Base-by-base conservation (phyloP, 345 rosid species). In the Corymbia maculata region DNA sequence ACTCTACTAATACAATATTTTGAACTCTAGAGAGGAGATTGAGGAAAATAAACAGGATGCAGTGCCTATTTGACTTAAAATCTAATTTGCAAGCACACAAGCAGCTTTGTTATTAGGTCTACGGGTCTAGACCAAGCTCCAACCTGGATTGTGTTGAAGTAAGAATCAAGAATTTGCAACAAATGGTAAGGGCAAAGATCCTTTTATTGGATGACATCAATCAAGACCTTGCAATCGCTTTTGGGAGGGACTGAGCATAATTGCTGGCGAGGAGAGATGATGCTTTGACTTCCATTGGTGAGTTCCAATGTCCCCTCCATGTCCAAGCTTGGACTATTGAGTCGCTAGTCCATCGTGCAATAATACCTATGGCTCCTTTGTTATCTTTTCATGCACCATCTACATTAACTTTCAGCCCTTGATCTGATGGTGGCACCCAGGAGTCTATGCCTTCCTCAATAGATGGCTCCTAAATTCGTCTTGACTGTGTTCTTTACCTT, bases 121-220 rank as follows among this genome's bases (percentile, higher is more conserved):
- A 61, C 2, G 7, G 32, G 68, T 6, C 13, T 0, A 0, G 70
- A 17, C 36, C 32, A 61, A 61, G 6, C 14, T 28, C 30, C 8
- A 61, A 28, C 13, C 2, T 61, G 9, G 32, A 61, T 28, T 61
- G 70, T 61, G 8, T 61, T 61, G 70, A 61, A 61, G 30, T 61
- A 61, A 8, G 36, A 61, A 61, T 32, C 7, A 42, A 64, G 36
- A 64, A 13, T 64, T 15, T 64, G 7, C 3, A n/a, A 14, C 5
- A 13, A 4, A 7, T n/a, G 4, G 1, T 13, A 13, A 64, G 1
- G 3, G 2, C 1, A 64, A 64, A n/a, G 5, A n/a, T 9, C 15
- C 75, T n/a, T n/a, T 64, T 2, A 36, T n/a, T 7, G 19, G 5
- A 64, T 64, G 19, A 9, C 16, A 64, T 64, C 42, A 64, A 64